A percentile compares a stretch with the other conserved stretches of the same genome.
Conservation (phyloP, 2,329 filamentous ascomycete genomes). For the Colletotrichum salicis region DNA sequence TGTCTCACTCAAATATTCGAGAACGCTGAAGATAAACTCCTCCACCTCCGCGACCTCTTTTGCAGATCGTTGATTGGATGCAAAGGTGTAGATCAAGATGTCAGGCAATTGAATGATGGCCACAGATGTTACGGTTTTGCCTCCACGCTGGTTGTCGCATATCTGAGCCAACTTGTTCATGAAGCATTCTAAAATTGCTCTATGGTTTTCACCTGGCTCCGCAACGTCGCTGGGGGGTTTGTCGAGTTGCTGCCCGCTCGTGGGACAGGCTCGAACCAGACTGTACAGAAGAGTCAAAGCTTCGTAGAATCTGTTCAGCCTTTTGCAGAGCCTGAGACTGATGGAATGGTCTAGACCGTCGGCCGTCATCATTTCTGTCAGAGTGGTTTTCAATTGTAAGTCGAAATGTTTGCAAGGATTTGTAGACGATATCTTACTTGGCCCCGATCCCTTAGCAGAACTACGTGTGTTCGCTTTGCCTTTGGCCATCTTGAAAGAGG, state of each 20-base stretch:
- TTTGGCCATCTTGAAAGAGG: neutral
- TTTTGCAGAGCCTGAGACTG: constrained; percentile 11
- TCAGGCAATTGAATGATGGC: constrained; percentile 42
- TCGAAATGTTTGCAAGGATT: neutral
- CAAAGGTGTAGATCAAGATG: constrained; percentile 44
- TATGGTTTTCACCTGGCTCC: constrained; percentile 23
- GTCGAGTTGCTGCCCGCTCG: neutral
- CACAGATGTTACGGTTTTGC: constrained; percentile 45
- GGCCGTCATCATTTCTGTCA: neutral
- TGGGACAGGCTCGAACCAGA: constrained; percentile 36
- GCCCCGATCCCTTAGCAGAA: neutral
- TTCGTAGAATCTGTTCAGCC: constrained; percentile 42
- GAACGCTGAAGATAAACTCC: neutral
- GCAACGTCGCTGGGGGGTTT: constrained; percentile 2
- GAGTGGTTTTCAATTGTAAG: neutral
- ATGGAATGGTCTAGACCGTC: constrained; percentile 10
- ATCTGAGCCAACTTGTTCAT: constrained; percentile 45
- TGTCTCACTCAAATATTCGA: neutral
- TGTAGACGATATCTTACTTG: neutral
- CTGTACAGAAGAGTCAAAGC: constrained; percentile 42
- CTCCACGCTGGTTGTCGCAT: constrained; percentile 44
- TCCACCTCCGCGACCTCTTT: neutral
- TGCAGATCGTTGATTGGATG: constrained; percentile 40
- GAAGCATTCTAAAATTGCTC: constrained; percentile 42
- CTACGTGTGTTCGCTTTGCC: neutral